A percentile compares a stretch with the other conserved stretches of the same genome.
Evolutionary conservation across 2,329 filamentous ascomycete species (phyloP).

Genomic region (Ophiosphaerella korrae): DNA sequence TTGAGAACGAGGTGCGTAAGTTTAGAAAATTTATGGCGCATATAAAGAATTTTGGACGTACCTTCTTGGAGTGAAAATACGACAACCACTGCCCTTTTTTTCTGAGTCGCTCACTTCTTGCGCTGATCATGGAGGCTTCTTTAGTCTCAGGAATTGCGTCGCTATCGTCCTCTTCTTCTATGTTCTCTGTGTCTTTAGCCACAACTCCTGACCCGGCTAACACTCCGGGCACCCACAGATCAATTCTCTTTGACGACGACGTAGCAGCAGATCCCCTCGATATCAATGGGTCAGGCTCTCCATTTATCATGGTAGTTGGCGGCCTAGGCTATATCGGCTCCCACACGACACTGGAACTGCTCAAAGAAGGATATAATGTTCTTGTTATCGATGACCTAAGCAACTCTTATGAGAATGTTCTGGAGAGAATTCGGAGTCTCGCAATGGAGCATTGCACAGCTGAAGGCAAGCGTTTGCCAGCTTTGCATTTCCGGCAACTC

Average conservation of each 20-base stretch:
- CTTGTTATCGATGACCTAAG: slow-evolving; percentile 53
- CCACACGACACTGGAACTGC: slow-evolving; percentile 60
- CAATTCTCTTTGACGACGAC: slow-evolving; percentile 56
- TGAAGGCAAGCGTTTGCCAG: slow-evolving; percentile 50
- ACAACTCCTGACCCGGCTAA: slow-evolving; percentile 35
- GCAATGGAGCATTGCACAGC: slow-evolving; percentile 47
- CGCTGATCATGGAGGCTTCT: slow-evolving; percentile 28
- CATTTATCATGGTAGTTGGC: slow-evolving; percentile 59
- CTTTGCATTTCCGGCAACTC: slow-evolving; percentile 53
- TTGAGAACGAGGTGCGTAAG: slow-evolving; percentile 28
- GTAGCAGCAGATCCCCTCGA: slow-evolving; percentile 50
- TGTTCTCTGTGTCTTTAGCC: slow-evolving; percentile 32
- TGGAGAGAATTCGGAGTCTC: slow-evolving; percentile 45
- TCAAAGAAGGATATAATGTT: slow-evolving; percentile 61
- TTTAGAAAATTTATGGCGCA: slow-evolving; percentile 26
- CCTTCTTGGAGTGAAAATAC: slow-evolving; percentile 17
- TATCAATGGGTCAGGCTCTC: slow-evolving; percentile 42
- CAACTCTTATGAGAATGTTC: slow-evolving; percentile 52
- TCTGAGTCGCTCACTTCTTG: slow-evolving; percentile 14
- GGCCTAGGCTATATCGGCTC: slow-evolving; percentile 63
- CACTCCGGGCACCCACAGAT: slow-evolving; percentile 54
- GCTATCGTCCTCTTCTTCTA: slow-evolving; percentile 38
- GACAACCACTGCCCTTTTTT: slow-evolving; percentile 18
- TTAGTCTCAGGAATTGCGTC: slow-evolving; percentile 28
- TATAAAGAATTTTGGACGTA: slow-evolving; percentile 44